Base-by-base conservation (phyloP, 2,329 filamentous ascomycete genomes). In the Calonectria fujianensis region DNA sequence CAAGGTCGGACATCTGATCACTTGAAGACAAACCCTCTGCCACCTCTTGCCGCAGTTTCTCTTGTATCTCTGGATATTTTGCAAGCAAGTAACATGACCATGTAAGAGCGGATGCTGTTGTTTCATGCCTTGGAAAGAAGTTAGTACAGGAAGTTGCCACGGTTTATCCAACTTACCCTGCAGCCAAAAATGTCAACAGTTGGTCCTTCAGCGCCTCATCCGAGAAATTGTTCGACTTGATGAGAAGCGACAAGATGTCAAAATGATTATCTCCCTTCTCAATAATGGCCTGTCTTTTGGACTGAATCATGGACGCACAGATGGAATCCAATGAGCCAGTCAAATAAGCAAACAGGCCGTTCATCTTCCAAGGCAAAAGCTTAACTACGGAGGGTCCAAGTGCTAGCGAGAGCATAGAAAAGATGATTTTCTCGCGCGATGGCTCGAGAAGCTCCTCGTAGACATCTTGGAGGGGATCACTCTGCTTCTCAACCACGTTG, bases 201-300 rank as follows among this genome's bases (percentile, higher is more conserved):
- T 91, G 90, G 75, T 91, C 89, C 10, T 88, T 87, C 16, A 91
- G 80, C n/a, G 87, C 84, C 5, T 85, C 81, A 69, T 91, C 89
- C 0, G 88, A 87, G 78, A 91, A 91, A 69, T 88, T 86, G 69
- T 87, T 86, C 3, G 87, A 88, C 74, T 87, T 86, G 75, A 91
- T 88, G 65, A 91, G 86, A 16, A 89, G 84, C 0, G 88, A 93
- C 70, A 95, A 85, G 57, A 95, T 93, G 79, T 95, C 94, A 27
- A 90, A 86, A 13, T 91, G 90, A 3, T 83, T 87, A 83, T 84
- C 84, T 10, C 80, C 81, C 74, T 82, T 85, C 73, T 88, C 86
- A 0, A 82, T 75, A 2, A 89, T 86, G 0, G 89, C 90, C 7
- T 85, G 84, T n/a, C 85, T 80, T 78, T 89, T 90, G 9, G 90